A percentile compares a stretch with the other conserved stretches of the same genome.
phyloP scores from a whole-genome alignment of 345 rosid species.

The Arabis alpina region DNA sequence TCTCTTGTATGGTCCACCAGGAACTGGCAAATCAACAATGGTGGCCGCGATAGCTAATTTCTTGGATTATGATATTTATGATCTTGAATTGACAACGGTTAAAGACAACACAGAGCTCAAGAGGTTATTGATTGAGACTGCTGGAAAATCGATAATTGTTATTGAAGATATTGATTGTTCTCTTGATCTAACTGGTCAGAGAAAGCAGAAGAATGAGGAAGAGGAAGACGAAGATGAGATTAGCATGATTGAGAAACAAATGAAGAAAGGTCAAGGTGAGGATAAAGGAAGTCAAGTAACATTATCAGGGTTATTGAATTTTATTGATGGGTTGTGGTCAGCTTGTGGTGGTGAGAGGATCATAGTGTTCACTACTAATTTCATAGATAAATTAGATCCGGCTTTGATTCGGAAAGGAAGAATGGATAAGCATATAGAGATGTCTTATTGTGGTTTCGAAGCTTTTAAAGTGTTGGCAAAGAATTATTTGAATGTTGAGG shows the following conservation, averaged over 20 bases:
- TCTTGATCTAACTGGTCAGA: slow-evolving; percentile 56
- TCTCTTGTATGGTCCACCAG: slow-evolving; percentile 70
- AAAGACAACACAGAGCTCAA: slow-evolving; percentile 61
- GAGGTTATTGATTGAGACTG: slow-evolving; percentile 56
- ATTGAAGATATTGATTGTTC: slow-evolving; percentile 82
- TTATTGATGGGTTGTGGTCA: slow-evolving; percentile 57
- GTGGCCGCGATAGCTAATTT: slow-evolving; percentile 70
- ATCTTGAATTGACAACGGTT: slow-evolving; percentile 64
- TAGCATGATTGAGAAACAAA: background rate
- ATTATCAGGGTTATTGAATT: slow-evolving; percentile 50
- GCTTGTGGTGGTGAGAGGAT: slow-evolving; percentile 55
- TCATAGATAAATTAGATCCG: slow-evolving; percentile 51
- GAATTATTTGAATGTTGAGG: slow-evolving; percentile 45
- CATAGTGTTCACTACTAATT: slow-evolving; percentile 55
- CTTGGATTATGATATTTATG: slow-evolving; percentile 65
- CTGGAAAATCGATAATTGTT: slow-evolving; percentile 54
- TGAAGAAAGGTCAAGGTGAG: slow-evolving; percentile 28
- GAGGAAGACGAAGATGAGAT: slow-evolving; percentile 32
- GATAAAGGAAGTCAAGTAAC: slow-evolving; percentile 46
- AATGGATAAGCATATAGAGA: slow-evolving; percentile 54
- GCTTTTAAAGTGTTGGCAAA: slow-evolving; percentile 52
- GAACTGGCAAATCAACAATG: slow-evolving; percentile 78
- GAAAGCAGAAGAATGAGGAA: slow-evolving; percentile 29
- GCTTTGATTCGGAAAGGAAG: slow-evolving; percentile 54
- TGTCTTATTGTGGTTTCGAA: slow-evolving; percentile 48